phyloP scores from a whole-genome alignment of 1,284 basidiomycete species.

The Irpex lacteus region DNA sequence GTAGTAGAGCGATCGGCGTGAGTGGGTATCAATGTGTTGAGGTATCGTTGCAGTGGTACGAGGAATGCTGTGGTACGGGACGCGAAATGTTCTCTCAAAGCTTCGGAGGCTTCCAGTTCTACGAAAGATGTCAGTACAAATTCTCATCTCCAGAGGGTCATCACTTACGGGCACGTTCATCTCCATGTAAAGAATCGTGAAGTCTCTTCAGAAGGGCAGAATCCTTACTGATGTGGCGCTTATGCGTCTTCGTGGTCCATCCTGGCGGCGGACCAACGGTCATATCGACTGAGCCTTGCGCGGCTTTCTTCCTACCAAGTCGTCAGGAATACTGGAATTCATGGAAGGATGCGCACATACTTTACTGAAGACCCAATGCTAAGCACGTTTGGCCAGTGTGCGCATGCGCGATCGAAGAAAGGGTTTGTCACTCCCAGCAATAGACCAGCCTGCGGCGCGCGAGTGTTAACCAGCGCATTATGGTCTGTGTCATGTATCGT shows the following conservation, averaged over 20 bases:
- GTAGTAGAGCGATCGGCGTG: slow-evolving; percentile 33
- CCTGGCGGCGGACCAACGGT: slow-evolving; percentile 58
- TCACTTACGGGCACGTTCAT: slow-evolving; percentile 51
- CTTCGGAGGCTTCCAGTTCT: slow-evolving; percentile 65
- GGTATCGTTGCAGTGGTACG: slow-evolving; percentile 91
- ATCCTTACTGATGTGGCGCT: slow-evolving; percentile 86
- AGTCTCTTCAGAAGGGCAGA: slow-evolving; percentile 66
- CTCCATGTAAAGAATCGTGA: slow-evolving; percentile 53
- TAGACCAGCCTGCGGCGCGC: slow-evolving; percentile 82
- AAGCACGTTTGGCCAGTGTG: slow-evolving; percentile 91
- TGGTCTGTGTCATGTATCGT: slow-evolving; percentile 95
- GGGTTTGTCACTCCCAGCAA: slow-evolving; percentile 95
- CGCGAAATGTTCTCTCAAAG: slow-evolving; percentile 83
- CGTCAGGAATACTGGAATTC: slow-evolving; percentile 4
- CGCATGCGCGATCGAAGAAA: slow-evolving; percentile 84
- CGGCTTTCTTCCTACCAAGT: not conserved
- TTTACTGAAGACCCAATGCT: slow-evolving; percentile 49
- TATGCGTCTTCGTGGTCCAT: slow-evolving; percentile 79
- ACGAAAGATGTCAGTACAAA: not conserved
- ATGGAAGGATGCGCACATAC: not conserved
- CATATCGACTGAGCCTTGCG: slow-evolving; percentile 2
- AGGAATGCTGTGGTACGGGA: slow-evolving; percentile 86
- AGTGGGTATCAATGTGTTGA: slow-evolving; percentile 84
- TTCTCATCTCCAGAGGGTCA: not conserved
- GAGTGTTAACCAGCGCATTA: slow-evolving; percentile 70